Evolutionary conservation across 1,139 yeast species (phyloP).

Genomic region (Magnusiomyces clavatus): DNA sequence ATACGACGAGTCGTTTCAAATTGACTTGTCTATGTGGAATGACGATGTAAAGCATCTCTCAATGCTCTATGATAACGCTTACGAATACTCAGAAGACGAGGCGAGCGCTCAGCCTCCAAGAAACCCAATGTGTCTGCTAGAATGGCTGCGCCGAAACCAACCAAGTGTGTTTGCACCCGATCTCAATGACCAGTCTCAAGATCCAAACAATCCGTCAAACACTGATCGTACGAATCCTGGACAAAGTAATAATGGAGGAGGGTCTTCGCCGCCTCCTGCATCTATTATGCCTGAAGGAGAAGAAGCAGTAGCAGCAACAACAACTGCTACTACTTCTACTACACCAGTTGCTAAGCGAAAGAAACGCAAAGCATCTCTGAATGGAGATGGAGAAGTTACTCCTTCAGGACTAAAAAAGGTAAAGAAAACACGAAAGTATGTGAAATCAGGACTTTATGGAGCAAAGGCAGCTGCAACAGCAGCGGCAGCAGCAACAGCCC

Average conservation of each 20-base stretch:
- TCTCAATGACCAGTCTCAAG: no score
- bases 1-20: not conserved
- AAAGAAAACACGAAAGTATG: no score
- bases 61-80: constrained; percentile 15
- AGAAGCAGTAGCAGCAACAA: not conserved
- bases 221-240: no score
- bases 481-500: not conserved
- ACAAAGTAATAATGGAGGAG: not conserved
- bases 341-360: no score
- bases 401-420: no score
- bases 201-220: no score
- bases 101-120: constrained; percentile 17
- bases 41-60: constrained; percentile 18
- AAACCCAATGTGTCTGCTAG: constrained; percentile 24
- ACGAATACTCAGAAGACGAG: constrained; percentile 23
- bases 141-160: constrained; percentile 26
- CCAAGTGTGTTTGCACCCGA: constrained; percentile 19
- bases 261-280: not conserved
- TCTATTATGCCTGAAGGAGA: not conserved
- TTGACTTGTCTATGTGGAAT: constrained; percentile 9
- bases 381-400: no score
- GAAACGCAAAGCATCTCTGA: no score
- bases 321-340: no score
- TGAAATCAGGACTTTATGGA: no score
- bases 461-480: not conserved